Evolutionary conservation across 73 alveolate genomes (phyloP), one percentile per base, ranked within the genome.

Genomic region (Symbiodinium pilosum): DNA sequence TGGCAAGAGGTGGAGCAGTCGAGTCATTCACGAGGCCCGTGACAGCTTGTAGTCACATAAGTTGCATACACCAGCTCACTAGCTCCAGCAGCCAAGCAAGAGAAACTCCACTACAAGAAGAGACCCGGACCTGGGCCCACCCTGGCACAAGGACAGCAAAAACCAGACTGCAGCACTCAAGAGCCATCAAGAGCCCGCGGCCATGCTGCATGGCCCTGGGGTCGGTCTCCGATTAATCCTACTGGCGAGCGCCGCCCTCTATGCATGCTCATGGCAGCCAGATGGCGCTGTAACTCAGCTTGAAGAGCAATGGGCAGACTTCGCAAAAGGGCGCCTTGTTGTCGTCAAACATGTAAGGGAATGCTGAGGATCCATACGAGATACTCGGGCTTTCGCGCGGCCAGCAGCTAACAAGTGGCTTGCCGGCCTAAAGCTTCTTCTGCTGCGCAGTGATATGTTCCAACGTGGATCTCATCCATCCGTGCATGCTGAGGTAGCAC

Each of bases 301-400:
- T 9, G 38, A n/a, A 64, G 21, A 1, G 34, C 6, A n/a, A n/a
- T n/a, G n/a, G n/a, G n/a, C n/a, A n/a, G n/a, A n/a, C n/a, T n/a
- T n/a, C n/a, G n/a, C n/a, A n/a, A n/a, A n/a, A n/a, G n/a, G n/a
- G n/a, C n/a, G n/a, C n/a, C n/a, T n/a, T n/a, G n/a, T n/a, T n/a
- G n/a, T 34, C 54, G 73, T 84, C 44, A 40, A 86, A 24, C 11
- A 6, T 38, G 9, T 44, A 36, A 75, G 8, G 24, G 87, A 4
- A 77, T 18, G 36, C 40, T 52, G 24, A 87, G 95, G 97, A 91
- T 71, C 97, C 97, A 24, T 91, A 91, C 81, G 89, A 91, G 54
- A 69, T 71, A 34, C 51, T 91, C 54, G 88, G 81, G 40, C 77
- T 91, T 69, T 16, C 42, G 39, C 95, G 87, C 4, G 87, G 87